Evolutionary conservation across 2,329 filamentous ascomycete species (phyloP).

Genomic region (Gaeumannomyces tritici): DNA sequence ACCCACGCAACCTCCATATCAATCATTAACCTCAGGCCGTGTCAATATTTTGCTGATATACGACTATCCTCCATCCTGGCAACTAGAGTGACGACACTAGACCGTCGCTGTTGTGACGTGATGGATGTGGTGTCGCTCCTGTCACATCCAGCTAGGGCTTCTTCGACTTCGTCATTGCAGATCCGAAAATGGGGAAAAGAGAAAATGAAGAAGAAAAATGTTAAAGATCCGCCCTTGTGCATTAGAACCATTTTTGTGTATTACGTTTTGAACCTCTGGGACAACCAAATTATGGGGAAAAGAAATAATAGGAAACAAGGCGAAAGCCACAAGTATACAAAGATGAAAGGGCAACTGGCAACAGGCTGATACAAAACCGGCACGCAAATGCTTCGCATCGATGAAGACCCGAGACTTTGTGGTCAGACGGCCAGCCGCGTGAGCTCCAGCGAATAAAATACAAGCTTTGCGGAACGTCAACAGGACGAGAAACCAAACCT

Average conservation of each 20-base stretch:
- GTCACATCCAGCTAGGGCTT: too few relatives aligned
- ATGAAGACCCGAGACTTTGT: not conserved
- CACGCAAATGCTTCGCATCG: not conserved
- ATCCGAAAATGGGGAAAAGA: too few relatives aligned
- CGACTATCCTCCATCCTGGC: not conserved
- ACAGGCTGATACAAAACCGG: not conserved
- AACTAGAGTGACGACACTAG: not conserved
- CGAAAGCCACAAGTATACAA: too few relatives aligned
- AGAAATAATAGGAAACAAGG: not conserved
- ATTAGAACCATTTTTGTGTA: not conserved
- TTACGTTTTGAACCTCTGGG: too few relatives aligned
- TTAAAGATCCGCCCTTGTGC: not conserved
- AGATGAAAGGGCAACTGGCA: not conserved
- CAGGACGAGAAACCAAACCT: not conserved
- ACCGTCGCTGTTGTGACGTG: not conserved
- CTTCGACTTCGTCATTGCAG: too few relatives aligned
- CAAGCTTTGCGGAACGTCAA: not conserved
- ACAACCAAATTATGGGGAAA: not conserved
- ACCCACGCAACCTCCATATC: too few relatives aligned
- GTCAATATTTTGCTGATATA: not conserved
- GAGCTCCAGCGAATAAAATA: not conserved
- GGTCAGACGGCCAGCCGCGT: not conserved
- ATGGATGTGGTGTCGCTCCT: not conserved
- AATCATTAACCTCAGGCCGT: not conserved
- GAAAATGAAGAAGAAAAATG: too few relatives aligned